phyloP scores from a whole-genome alignment of 1,284 basidiomycete genomes.

The Sanghuangporus weigelae region DNA sequence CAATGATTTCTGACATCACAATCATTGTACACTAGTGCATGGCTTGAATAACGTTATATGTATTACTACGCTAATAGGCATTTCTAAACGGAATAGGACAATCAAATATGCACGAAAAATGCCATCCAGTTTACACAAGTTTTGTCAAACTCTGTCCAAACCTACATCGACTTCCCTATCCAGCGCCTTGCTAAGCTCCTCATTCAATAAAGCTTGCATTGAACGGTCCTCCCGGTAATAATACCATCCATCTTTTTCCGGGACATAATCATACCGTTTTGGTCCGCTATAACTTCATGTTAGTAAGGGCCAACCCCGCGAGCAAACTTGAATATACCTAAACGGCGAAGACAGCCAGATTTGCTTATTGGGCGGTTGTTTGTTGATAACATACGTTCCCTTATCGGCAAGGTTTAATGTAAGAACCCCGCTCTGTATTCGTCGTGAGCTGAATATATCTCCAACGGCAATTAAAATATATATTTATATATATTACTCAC shows the following conservation, averaged over 20 bases:
- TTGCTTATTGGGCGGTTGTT: conserved; percentile 98
- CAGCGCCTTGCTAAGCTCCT: conserved; percentile 48
- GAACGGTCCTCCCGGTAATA: conserved; percentile 68
- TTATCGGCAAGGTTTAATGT: conserved; percentile 78
- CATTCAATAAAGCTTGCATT: conserved; percentile 63
- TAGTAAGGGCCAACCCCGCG: background rate
- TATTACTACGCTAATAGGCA: background rate
- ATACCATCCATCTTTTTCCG: conserved; percentile 60
- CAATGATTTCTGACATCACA: background rate
- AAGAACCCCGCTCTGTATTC: conserved; percentile 76
- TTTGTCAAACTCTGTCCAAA: conserved; percentile 27
- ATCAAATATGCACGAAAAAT: background rate
- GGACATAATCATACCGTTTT: conserved; percentile 78
- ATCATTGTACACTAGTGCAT: background rate
- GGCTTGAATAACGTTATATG: background rate
- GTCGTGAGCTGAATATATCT: conserved; percentile 4
- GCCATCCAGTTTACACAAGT: conserved; percentile 23
- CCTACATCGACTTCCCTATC: conserved; percentile 29
- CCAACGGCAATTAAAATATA: background rate
- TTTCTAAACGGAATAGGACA: conserved; percentile 1
- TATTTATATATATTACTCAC: conserved; percentile 59
- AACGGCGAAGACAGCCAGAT: conserved; percentile 96
- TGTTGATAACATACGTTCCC: conserved; percentile 99
- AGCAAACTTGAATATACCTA: conserved; percentile 42
- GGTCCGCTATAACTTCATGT: conserved; percentile 59